phyloP scores from a whole-genome alignment of 2,329 filamentous ascomycete genomes.

The Aureobasidium namibiae region DNA sequence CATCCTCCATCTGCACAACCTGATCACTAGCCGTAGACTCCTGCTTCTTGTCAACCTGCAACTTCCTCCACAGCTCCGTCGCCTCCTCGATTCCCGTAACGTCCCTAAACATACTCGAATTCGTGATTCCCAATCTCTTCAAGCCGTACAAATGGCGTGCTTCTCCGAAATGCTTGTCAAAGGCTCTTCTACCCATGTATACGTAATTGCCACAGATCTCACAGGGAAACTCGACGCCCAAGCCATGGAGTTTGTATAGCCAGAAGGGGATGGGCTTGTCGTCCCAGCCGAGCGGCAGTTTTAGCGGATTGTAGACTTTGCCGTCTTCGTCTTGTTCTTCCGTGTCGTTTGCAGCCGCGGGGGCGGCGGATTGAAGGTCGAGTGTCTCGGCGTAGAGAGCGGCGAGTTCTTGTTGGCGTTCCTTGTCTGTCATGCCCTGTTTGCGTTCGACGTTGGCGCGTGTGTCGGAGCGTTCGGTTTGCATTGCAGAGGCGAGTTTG shows the following conservation, averaged over 20 bases:
- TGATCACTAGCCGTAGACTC: constrained; percentile 68
- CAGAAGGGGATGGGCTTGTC: constrained; percentile 98
- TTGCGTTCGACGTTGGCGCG: constrained; percentile 91
- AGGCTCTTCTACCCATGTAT: constrained; percentile 94
- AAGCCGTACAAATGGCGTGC: constrained; percentile 86
- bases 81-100: constrained; percentile 91
- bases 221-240: constrained; percentile 90
- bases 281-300: constrained; percentile 93
- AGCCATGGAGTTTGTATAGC: constrained; percentile 92
- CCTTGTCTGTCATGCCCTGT: constrained; percentile 94
- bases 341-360: constrained; percentile 43
- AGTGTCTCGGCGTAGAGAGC: constrained; percentile 61
- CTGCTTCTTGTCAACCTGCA: constrained; percentile 76
- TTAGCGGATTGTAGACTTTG: constrained; percentile 92
- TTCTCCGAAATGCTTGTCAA: constrained; percentile 98
- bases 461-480: constrained; percentile 80
- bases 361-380: constrained; percentile 17
- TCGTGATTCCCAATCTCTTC: constrained; percentile 88
- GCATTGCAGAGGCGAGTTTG: constrained; percentile 72
- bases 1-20: constrained; percentile 97
- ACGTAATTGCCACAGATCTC: constrained; percentile 97
- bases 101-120: constrained; percentile 83
- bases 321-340: constrained; percentile 59
- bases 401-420: constrained; percentile 88
- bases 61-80: constrained; percentile 82